Evolutionary conservation across 78 protist genomes (phyloP).

Genomic region (Bodo saltans): DNA sequence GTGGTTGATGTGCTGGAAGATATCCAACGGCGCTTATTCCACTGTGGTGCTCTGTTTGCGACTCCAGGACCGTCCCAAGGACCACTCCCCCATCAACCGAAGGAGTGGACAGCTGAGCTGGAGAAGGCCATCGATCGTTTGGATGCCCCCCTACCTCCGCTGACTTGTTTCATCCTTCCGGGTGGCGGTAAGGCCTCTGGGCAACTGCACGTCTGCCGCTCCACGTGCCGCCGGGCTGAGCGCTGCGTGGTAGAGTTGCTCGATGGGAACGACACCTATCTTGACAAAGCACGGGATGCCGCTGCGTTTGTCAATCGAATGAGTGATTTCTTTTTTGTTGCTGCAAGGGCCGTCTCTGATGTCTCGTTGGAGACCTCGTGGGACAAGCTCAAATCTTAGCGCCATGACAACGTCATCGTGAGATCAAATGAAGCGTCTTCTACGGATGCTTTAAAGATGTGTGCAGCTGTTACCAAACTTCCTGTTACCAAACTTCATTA

Average conservation of each 20-base stretch:
- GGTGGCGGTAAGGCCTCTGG: conserved; percentile 59
- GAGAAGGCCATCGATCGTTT: conserved; percentile 76
- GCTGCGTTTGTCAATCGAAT: conserved; percentile 47
- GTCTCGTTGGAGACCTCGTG: no score
- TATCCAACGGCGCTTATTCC: conserved; percentile 64
- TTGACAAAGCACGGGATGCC: neutral
- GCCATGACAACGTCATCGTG: no score
- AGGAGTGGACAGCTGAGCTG: conserved; percentile 12
- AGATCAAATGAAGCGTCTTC: no score
- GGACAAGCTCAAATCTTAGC: no score
- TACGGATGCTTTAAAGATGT: no score
- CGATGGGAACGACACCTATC: conserved; percentile 2
- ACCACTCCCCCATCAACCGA: neutral
- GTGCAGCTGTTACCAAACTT: no score
- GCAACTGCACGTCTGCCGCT: conserved; percentile 60
- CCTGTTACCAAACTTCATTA: no score
- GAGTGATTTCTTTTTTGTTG: conserved; percentile 68
- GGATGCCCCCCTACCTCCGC: conserved; percentile 64
- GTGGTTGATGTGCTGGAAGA: neutral
- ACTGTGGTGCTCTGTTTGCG: conserved; percentile 73
- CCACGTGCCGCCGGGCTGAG: conserved; percentile 56
- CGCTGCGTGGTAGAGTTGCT: conserved; percentile 6
- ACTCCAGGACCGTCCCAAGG: conserved; percentile 50
- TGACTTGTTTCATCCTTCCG: conserved; percentile 75
- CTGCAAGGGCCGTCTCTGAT: conserved; percentile 67